phyloP scores from a whole-genome alignment of 768 basidiomycete genomes.

The Lenzites betulinus region DNA sequence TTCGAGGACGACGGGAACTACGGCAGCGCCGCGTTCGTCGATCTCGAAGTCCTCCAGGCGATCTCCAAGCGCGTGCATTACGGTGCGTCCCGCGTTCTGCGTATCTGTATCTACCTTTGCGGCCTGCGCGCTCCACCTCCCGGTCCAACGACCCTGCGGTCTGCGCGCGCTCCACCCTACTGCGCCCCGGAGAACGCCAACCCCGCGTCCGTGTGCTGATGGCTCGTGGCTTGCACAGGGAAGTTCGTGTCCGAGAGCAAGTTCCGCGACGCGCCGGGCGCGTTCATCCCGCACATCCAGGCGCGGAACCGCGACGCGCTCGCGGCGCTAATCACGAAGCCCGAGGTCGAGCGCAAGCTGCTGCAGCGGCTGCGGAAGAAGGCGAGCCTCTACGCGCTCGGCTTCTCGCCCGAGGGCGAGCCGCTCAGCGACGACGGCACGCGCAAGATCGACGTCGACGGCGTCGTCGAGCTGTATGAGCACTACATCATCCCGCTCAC shows the following conservation, averaged over 20 bases:
- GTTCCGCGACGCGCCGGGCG: slow-evolving; percentile 81
- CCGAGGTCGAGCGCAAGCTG: slow-evolving; percentile 88
- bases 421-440: slow-evolving; percentile 41
- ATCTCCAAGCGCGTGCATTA: slow-evolving; percentile 98
- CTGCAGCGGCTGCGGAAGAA: slow-evolving; percentile 87
- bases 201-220: slow-evolving; percentile 8
- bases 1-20: slow-evolving; percentile 97
- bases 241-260: slow-evolving; percentile 99
- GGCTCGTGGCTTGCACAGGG: slow-evolving; percentile 47
- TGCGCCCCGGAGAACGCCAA: no score
- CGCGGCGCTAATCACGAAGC: slow-evolving; percentile 92
- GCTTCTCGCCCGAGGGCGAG: slow-evolving; percentile 73
- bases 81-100: slow-evolving; percentile 51
- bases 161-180: no score
- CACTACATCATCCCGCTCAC: slow-evolving; percentile 97
- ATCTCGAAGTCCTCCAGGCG: slow-evolving; percentile 96
- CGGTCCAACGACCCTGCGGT: no score
- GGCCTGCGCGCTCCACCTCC: no score
- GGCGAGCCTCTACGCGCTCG: slow-evolving; percentile 73
- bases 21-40: slow-evolving; percentile 91
- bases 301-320: slow-evolving; percentile 76
- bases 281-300: slow-evolving; percentile 91
- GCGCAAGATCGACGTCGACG: slow-evolving; percentile 87
- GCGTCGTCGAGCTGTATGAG: slow-evolving; percentile 91
- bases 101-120: not conserved